Base-by-base conservation (phyloP, 768 basidiomycete genomes). In the Pleurotus platypus region DNA sequence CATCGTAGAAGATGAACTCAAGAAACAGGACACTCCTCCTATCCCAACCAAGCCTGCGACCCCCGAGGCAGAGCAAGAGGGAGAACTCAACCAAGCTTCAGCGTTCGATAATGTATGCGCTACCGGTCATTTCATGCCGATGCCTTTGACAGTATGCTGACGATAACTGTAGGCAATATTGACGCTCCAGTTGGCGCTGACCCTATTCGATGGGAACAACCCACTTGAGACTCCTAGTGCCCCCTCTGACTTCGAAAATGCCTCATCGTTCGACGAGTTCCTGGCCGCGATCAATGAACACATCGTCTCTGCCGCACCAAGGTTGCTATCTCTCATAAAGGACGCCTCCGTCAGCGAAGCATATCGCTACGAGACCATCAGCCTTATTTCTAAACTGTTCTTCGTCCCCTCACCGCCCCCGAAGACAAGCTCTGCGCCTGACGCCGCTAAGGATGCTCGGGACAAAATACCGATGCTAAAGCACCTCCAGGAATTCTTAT, bases 401-500 rank as follows among this genome's bases (percentile, higher is more conserved):
- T 53, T 26, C 20, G 18, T 53, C 16, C 51, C 51, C 7, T 18
- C 51, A 1, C 13, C 51, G n/a, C 2, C 18, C 6, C 4, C 4
- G 26, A 51, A 27, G 37, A 37, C 7, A 11, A 20, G 9, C 8
- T n/a, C 20, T 13, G 37, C n/a, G 49, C n/a, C 51, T 18, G n/a
- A 30, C 38, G 22, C 16, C 38, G 30, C 12, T 50, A 48, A n/a
- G 24, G 35, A 12, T 16, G 54, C 22, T 13, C 55, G 8, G 49
- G 50, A 16, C n/a, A 54, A 12, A 37, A 22, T 38, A 22, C 38
- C 51, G 11, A 13, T 59, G 42, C n/a, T 63, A 20, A 43, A 57
- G 16, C 26, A 58, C 48, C 49, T 63, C 16, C 55, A 49, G 9
- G 50, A 51, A 11, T 24, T 63, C 18, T 35, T 61, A 9, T 11